Base-by-base conservation (phyloP, 805 yeast species). In the Zygotorulaspora chibaensis region DNA sequence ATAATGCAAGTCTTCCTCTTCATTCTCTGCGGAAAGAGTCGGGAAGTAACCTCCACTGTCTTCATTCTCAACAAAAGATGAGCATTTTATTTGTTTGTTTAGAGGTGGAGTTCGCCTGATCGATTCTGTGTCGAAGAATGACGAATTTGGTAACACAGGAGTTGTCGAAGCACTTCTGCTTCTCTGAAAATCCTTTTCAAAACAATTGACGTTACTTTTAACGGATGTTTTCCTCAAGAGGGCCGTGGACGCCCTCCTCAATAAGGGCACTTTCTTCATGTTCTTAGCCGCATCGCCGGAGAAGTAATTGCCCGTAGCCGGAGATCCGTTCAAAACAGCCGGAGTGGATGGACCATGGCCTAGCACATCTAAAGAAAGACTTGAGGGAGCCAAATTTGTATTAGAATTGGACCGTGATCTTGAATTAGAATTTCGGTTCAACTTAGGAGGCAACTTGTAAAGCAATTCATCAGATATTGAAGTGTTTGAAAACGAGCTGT, bases 231-330 rank as follows among this genome's bases (percentile, higher is more conserved):
- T 64, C 29, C 65, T 51, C 23, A 62, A 39, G 18, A 64, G 46
- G 2, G 62, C 58, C 40, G 62, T 61, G 0, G 68, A 64, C 0
- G 67, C 67, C 40, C 67, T 57, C 40, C 59, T 57, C 12, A 64
- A 42, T 23, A 64, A 45, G 8, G 65, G 65, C 6, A 53, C 38
- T 38, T 52, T 58, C 42, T 55, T 43, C 20, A 40, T 16, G 11
- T 35, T 34, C 10, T 40, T 18, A 35, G 47, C 46, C 13, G 42
- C 23, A 8, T 47, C 48, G 18, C 42, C 37, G 18, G 45, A 15
- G 23, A 41, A 48, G 20, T n/a, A 12, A 16, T 7, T 15, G 15
- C 35, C 39, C 17, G 31, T 33, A 2, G 43, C 18, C 11, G 37
- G 40, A 5, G 53, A 47, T 6, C 47, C 43, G 27, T 46, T 49